Evolutionary conservation across 768 basidiomycete species (phyloP), one percentile per base, ranked within the genome.

Genomic region (Gelatoporia subvermispora): DNA sequence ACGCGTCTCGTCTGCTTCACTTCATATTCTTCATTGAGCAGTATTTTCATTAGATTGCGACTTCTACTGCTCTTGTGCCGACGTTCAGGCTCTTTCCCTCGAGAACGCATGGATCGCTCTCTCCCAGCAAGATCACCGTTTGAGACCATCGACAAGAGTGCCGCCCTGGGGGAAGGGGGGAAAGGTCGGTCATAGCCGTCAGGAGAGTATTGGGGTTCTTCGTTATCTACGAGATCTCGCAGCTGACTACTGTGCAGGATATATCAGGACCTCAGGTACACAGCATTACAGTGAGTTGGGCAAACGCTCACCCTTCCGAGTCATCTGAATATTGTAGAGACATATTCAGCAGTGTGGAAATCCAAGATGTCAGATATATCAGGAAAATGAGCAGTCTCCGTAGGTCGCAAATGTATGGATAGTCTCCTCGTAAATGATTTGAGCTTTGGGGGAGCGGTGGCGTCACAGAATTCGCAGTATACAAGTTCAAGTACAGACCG

Each of bases 1-100:
- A 62, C 52, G 22, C 54, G 59, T 11, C 60, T 60, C 24, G 59
- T 54, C 23, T 65, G 60, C 45, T 63, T 63, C 23, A 48, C 40
- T 22, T 63, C 61, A 2, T 38, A 23, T 28, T 58, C 53, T 28
- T 65, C 63, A 20, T 53, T 56, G 13, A 61, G 45, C 13, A 61
- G 47, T 13, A 56, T 46, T 40, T 54, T 59, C 39, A 61, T 38
- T 23, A 61, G 45, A 18, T 63, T 58, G 18, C 60, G 60, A 16
- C 53, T 31, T 13, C 28, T 49, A 18, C 51, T 48, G 22, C 55
- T 35, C 24, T 55, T 52, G 31, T 50, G 53, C 31, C 53, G 59
- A 17, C 54, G 55, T n/a, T 56, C 51, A 25, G 50, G 50, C 17
- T 58, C 54, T 22, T 43, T 40, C 8, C 49, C 42, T 31, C 39